Evolutionary conservation across 2,329 filamentous ascomycete species (phyloP).

Genomic region (Curvularia sp.): DNA sequence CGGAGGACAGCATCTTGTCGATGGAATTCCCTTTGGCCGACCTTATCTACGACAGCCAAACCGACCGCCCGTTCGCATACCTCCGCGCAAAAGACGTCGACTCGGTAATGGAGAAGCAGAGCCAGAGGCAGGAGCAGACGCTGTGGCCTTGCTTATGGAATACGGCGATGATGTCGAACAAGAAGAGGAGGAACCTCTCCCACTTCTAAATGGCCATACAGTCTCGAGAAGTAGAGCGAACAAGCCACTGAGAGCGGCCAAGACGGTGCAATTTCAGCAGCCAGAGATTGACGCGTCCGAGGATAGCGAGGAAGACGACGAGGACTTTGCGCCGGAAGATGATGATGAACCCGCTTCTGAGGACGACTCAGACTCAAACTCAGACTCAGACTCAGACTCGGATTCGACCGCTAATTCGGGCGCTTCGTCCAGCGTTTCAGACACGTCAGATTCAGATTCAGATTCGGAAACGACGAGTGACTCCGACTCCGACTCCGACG

Average conservation of each 20-base stretch:
- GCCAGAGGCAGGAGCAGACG: constrained; percentile 21
- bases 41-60: constrained; percentile 68
- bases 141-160: constrained; percentile 21
- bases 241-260: constrained; percentile 9
- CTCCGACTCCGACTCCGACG: constrained; percentile 47
- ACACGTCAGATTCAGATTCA: constrained; percentile 26
- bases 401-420: constrained; percentile 23
- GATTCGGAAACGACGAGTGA: constrained; percentile 44
- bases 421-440: constrained; percentile 29
- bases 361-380: constrained; percentile 15
- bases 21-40: constrained; percentile 84
- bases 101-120: constrained; percentile 44
- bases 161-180: constrained; percentile 10
- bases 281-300: constrained; percentile 19
- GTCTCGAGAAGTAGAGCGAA: background rate
- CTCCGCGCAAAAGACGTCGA: constrained; percentile 71
- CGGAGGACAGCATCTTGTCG: constrained; percentile 81
- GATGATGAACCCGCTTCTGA: constrained; percentile 24
- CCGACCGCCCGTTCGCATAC: constrained; percentile 73
- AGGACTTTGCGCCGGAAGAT: constrained; percentile 39
- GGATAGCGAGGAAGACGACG: constrained; percentile 31
- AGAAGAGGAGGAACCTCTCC: background rate
- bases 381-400: constrained; percentile 22
- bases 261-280: constrained; percentile 37
- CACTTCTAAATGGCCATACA: background rate